A percentile compares a stretch with the other conserved stretches of the same genome.
Evolutionary conservation across 2,329 filamentous ascomycete species (phyloP).

Genomic region (Xylaria sp.): DNA sequence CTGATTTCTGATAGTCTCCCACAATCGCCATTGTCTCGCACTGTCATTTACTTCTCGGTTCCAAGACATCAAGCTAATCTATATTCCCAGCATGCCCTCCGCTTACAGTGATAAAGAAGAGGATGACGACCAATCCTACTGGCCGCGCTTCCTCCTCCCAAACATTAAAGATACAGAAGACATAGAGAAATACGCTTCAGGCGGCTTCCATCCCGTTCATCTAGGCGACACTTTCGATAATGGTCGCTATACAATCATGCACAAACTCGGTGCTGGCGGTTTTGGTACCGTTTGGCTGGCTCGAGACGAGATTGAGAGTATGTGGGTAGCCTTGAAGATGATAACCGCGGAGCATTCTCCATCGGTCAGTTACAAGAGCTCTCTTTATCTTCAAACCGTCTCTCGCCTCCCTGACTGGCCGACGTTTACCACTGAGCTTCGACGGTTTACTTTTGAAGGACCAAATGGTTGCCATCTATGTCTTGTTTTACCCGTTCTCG

Average conservation of each 20-base stretch:
- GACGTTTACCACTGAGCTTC: not conserved
- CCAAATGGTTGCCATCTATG: constrained; percentile 47
- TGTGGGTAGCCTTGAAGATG: not conserved
- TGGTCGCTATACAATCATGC: not conserved
- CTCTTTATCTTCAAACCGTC: too few relatives aligned
- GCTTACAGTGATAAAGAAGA: not conserved
- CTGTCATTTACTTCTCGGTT: too few relatives aligned
- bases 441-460: constrained; percentile 39
- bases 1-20: too few relatives aligned
- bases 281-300: not conserved
- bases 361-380: too few relatives aligned
- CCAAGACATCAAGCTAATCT: too few relatives aligned
- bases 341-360: too few relatives aligned
- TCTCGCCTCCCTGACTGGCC: too few relatives aligned
- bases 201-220: not conserved
- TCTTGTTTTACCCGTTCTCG: constrained; percentile 44
- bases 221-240: not conserved
- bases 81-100: too few relatives aligned
- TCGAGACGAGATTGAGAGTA: not conserved
- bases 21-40: too few relatives aligned
- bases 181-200: not conserved
- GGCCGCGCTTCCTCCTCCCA: not conserved
- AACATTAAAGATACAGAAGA: not conserved
- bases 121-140: not conserved
- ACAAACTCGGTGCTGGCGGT: not conserved